Base-by-base conservation (phyloP, 1,284 basidiomycete genomes). In the Ustilago shanxiensis region DNA sequence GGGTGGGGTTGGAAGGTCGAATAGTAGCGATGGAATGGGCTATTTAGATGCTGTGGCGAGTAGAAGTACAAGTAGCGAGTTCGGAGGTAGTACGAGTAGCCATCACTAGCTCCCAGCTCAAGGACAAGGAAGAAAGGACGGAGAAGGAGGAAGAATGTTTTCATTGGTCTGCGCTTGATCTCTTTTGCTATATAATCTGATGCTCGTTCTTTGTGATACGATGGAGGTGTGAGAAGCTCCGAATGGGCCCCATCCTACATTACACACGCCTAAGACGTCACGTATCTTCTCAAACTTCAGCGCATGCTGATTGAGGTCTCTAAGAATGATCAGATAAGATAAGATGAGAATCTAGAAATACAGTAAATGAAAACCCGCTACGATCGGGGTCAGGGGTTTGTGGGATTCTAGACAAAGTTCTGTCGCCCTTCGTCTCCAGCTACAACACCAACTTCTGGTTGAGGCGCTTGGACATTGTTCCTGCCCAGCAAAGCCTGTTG, bases 401-500 rank as follows among this genome's bases (percentile, higher is more conserved):
- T 11, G 41, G 41, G 20, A 11, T 7, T 44, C n/a, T 20, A 44
- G n/a, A 44, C 20, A 20, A n/a, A 20, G 41, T n/a, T 20, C 41
- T 44, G 7, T n/a, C 41, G 5, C 31, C 31, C 31, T 33, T 11
- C 31, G 5, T 33, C 31, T n/a, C n/a, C n/a, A n/a, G n/a, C 37
- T 16, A 16, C 37, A 11, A 16, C 37, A 39, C 28, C 24, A 18
- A 29, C 49, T 18, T 3, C 49, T 16, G 24, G 16, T 16, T n/a
- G n/a, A n/a, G n/a, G n/a, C n/a, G n/a, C n/a, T n/a, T n/a, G n/a
- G n/a, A 16, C 26, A 26, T 22, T n/a, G 2, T 9, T 26, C 14
- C 47, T 49, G 4, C 47, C 47, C 3, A 60, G 24, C 47, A 66
- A 24, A 18, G 65, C 65, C 26, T 69, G 63, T 18, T 62, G 56